Conservation (phyloP, 805 yeast genomes). For the Saturnispora ahearnii region DNA sequence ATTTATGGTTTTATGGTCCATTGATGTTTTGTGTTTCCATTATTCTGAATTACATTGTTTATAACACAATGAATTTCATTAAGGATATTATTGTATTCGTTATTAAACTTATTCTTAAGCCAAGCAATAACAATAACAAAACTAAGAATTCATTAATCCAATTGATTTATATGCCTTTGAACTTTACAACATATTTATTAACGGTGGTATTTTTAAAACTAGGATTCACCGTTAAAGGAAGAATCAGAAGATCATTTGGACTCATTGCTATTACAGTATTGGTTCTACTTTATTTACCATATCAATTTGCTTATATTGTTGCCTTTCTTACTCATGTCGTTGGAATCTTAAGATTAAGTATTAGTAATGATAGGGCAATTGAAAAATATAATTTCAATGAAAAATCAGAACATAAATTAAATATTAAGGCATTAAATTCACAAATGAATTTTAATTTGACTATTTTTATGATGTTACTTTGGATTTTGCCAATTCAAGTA, state of each 20-base stretch:
- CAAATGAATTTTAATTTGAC: slow-evolving; percentile 52
- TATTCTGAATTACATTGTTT: slow-evolving; percentile 34
- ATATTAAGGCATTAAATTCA: slow-evolving; percentile 22
- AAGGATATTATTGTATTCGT: background rate
- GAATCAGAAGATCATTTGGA: slow-evolving; percentile 10
- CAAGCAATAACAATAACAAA: background rate
- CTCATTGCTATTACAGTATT: slow-evolving; percentile 11
- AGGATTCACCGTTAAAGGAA: slow-evolving; percentile 4
- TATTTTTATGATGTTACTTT: slow-evolving; percentile 55
- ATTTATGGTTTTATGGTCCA: slow-evolving; percentile 51
- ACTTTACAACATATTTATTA: background rate
- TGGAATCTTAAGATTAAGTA: slow-evolving; percentile 36
- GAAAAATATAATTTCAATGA: background rate
- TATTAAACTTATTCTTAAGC: background rate
- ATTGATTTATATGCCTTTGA: slow-evolving; percentile 2
- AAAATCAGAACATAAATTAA: background rate
- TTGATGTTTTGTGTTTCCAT: slow-evolving; percentile 41
- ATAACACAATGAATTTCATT: slow-evolving; percentile 16
- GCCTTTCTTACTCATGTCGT: slow-evolving; percentile 47
- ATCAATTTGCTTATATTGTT: slow-evolving; percentile 65
- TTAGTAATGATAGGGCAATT: slow-evolving; percentile 2
- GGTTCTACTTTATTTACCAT: slow-evolving; percentile 52
- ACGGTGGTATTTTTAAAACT: slow-evolving; percentile 1
- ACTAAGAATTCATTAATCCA: background rate
- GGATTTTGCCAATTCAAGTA: slow-evolving; percentile 70